Base-by-base conservation (phyloP, 1,284 basidiomycete genomes). In the Rhodotorula sp. region DNA sequence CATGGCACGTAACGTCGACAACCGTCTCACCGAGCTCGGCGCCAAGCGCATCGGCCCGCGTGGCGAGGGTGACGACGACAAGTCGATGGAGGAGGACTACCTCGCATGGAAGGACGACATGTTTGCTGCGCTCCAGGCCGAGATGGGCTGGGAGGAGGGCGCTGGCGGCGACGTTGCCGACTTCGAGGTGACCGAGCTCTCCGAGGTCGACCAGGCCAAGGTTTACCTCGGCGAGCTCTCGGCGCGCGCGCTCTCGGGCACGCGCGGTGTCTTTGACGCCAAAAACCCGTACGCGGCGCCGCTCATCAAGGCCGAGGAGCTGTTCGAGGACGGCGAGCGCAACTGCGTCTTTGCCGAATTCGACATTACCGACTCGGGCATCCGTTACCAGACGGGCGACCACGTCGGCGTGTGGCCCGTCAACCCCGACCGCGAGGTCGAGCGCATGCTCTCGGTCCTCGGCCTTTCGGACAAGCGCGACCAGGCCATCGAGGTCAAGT, bases 81-180 rank as follows among this genome's bases (percentile, higher is more conserved):
- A 97, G 86, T 94, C 91, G 80, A 96, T 99, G 92, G 96, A 99
- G 82, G 97, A 99, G 84, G 96, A 99, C 83, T 99, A 98, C 81
- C 87, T 99, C n/a, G 93, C 92, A 75, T 99, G 96, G 96, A 99
- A 99, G 83, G 96, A 99, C 81, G 87, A 86, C 78, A 95, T 97
- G 93, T 97, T 94, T 89, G 89, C 91, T 58, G 88, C 89, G 9
- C 92, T 99, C 72, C 87, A 93, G 44, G 82, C 86, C 74, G 86
- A 87, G 61, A 87, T 97, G 86, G 86, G 87, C 73, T 92, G 97
- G 68, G 94, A 98, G 82, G 96, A 98, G 82, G 96, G 97, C 68
- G 92, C 93, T 77, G 93, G 93, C 67, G 93, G 92, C 70, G 96
- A 98, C 79, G 87, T 91, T n/a, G 88, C 95, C 61, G 96, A 99